Evolutionary conservation across 208 protist genomes (phyloP), one percentile per base, ranked within the genome.

Genomic region (Leishmania braziliensis): DNA sequence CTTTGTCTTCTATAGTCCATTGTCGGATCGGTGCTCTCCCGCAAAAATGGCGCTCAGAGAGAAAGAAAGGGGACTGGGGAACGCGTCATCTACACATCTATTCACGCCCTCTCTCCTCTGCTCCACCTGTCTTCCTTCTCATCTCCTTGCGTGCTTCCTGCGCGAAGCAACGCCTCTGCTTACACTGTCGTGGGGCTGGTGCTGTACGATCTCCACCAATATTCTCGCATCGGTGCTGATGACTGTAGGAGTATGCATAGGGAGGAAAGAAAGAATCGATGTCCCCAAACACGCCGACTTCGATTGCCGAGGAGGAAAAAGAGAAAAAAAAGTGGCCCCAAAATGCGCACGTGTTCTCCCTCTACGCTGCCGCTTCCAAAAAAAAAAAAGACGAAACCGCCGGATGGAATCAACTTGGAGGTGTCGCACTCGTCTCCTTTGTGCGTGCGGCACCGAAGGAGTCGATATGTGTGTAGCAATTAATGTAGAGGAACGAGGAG

Each of bases 41-140:
- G 12, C 23, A 53, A 71, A 16, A n/a, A 18, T 43, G 23, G 46
- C 20, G 69, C 8, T 0, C 20, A 29, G n/a, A 73, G 23, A 26
- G 69, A 53, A 51, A 54, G 6, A 20, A 51, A 33, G 36, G 39
- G 36, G 66, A 23, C 18, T 2, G 26, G 39, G n/a, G n/a, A 36
- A 26, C 48, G 29, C 48, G 12, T 2, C 48, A 10, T 9, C 39
- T 2, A 29, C 46, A 9, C 43, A 58, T 58, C 51, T 46, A n/a
- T 23, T 51, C 39, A 43, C 33, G 39, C 43, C 39, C 62, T 71
- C 51, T 84, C 66, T 65, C 73, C 77, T 80, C 69, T 66, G 29
- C 48, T 53, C 36, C 26, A 70, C 14, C 65, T 12, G 56, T 26
- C 56, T 12, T 65, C 29, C 29, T 65, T 33, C 16, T 29, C 16